Evolutionary conservation across 108 stramenopile genomes (phyloP), one percentile per base, ranked within the genome.

Genomic region (Cyclostephanos tholiformis): DNA sequence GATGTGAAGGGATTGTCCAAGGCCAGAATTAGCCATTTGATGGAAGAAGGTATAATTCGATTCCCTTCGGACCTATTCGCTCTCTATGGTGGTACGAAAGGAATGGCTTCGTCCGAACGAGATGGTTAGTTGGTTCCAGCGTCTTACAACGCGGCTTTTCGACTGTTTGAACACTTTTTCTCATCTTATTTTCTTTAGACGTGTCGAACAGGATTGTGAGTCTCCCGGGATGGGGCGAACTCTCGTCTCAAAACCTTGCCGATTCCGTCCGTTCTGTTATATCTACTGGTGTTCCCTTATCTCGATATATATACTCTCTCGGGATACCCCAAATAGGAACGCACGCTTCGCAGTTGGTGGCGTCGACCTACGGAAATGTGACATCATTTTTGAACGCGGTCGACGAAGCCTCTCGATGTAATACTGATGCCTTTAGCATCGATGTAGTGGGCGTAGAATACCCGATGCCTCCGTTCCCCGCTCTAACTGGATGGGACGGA

Each of bases 1-100:
- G 89, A 95, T 70, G 82, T 95, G 7, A 88, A 80, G 23, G 94
- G 94, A 4, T 59, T 95, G 9, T 92, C 90, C 16, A 88, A 93
- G 61, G 67, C 85, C 4, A 70, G 83, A 60, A 80, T 95, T 17
- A 75, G 79, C 36, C 91, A 93, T 46, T 80, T 95, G 7, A 71
- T 87, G 29, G 79, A 85, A 20, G 81, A 60, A 17, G 51, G 69
- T 32, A 56, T 89, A 19, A 71, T 95, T n/a, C 79, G 79, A 32
- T 77, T 65, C 49, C 93, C 93, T 26, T 79, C 82, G 48, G 93
- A 95, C 65, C 44, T 95, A 17, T 95, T 95, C 52, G 11, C 39
- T 13, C 53, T 81, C 16, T 76, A 73, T 49, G 79, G 63, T 14
- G 82, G 52, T 68, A 68, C 20, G 14, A 5, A 63, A 32, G 52